phyloP scores from a whole-genome alignment of 345 rosid genomes.

The Conringia planisiliqua region DNA sequence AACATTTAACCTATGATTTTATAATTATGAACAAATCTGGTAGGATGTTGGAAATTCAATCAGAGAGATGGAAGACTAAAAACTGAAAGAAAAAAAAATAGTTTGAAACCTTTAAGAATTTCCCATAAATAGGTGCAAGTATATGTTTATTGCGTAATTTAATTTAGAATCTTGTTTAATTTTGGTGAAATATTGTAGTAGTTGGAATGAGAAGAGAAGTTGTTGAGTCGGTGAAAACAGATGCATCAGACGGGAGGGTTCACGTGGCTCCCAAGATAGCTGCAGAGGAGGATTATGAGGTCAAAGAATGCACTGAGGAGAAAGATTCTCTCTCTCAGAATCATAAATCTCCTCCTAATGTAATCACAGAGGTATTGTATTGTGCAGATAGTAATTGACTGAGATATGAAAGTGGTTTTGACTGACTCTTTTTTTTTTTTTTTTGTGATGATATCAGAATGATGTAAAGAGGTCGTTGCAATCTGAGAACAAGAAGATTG shows the following conservation, averaged over 20 bases:
- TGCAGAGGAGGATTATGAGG: slow-evolving; percentile 48
- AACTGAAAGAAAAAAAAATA: not conserved
- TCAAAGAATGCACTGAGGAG: slow-evolving; percentile 40
- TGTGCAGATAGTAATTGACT: not conserved
- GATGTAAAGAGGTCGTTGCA: slow-evolving; percentile 47
- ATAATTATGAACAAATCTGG: not conserved
- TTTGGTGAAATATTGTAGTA: slow-evolving; percentile 27
- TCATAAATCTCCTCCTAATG: slow-evolving; percentile 17
- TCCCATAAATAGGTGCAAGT: not conserved
- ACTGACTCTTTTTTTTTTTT: not conserved
- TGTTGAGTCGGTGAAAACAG: slow-evolving; percentile 13
- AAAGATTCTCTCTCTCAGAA: slow-evolving; percentile 2
- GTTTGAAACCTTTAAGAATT: not conserved
- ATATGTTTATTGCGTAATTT: not conserved
- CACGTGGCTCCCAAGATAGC: slow-evolving; percentile 44
- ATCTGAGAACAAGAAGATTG: slow-evolving; percentile 45
- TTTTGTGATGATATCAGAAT: slow-evolving; percentile 39
- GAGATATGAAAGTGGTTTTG: not conserved
- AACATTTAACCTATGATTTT: not conserved
- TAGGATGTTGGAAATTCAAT: not conserved
- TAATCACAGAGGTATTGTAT: slow-evolving; percentile 7
- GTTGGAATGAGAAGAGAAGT: slow-evolving; percentile 68
- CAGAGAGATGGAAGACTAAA: not conserved
- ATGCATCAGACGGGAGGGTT: slow-evolving; percentile 41
- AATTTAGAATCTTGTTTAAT: not conserved